Percentiles rank a stretch among this genome's conserved stretches.
Conservation (phyloP, 164 flowering plant species). For the Saururus chinensis region DNA sequence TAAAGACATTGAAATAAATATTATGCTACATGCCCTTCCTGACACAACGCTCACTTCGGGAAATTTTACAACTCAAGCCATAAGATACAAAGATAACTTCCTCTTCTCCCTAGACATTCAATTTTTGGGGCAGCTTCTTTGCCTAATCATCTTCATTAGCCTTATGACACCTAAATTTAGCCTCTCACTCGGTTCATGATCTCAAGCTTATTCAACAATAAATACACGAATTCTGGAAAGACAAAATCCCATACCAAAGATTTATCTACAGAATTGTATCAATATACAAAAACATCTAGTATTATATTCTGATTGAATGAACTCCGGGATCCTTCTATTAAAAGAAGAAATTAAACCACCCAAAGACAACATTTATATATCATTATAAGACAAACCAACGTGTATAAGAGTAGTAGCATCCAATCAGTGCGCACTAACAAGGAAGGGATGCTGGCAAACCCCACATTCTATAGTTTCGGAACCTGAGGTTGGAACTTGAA, state of each 20-base stretch:
- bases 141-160: no score
- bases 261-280: not conserved
- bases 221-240: not conserved
- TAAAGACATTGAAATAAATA: no score
- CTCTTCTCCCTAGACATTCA: no score
- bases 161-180: no score
- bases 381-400: not conserved
- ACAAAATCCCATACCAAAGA: not conserved
- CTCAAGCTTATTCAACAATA: no score
- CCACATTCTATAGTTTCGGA: conserved; percentile 97
- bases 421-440: conserved; percentile 69
- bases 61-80: no score
- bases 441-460: conserved; percentile 94
- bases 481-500: conserved; percentile 76
- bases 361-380: not conserved
- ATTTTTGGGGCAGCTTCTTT: no score
- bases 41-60: no score
- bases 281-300: no score
- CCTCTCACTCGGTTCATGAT: no score
- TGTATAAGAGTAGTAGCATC: not conserved
- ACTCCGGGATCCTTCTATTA: not conserved
- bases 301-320: not conserved
- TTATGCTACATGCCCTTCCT: no score
- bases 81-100: no score
- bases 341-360: not conserved